phyloP scores from a whole-genome alignment of 2,329 filamentous ascomycete species.

The Xylariaceae sp. region DNA sequence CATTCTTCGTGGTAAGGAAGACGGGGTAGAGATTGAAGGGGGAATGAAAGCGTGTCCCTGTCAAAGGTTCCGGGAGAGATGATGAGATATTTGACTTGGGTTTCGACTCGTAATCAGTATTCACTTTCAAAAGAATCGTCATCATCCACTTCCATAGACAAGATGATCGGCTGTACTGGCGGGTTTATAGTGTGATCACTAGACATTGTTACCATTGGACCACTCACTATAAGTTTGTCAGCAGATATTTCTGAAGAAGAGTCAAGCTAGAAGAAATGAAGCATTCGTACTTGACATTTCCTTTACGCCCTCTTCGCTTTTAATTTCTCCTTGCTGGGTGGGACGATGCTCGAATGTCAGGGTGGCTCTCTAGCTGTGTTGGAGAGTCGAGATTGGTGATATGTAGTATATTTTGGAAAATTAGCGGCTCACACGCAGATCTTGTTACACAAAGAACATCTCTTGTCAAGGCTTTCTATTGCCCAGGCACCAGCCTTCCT shows the following conservation, averaged over 20 bases:
- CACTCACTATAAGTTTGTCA: background rate
- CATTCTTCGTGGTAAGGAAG: slow-evolving; percentile 38
- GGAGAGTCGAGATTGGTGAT: background rate
- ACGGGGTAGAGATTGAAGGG: slow-evolving; percentile 34
- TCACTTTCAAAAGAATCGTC: slow-evolving; percentile 34
- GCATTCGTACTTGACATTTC: background rate
- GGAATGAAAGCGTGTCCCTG: slow-evolving; percentile 36
- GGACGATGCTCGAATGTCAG: background rate
- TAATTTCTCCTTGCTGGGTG: background rate
- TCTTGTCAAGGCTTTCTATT: no score
- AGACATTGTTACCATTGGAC: slow-evolving; percentile 30
- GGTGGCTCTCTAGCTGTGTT: background rate
- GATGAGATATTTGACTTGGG: slow-evolving; percentile 38
- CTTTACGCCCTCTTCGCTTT: background rate
- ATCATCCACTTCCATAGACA: slow-evolving; percentile 28
- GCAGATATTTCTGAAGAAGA: background rate
- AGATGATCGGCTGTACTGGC: slow-evolving; percentile 32
- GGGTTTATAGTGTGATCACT: slow-evolving; percentile 26
- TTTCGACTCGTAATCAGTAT: slow-evolving; percentile 34
- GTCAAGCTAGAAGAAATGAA: background rate
- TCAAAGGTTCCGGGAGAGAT: slow-evolving; percentile 37
- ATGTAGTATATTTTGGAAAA: no score
- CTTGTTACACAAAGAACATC: no score
- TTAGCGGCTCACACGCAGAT: no score
- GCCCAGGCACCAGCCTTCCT: no score